Base-by-base conservation (phyloP, 2,329 filamentous ascomycete species). In the Pestalotiopsis sp. region DNA sequence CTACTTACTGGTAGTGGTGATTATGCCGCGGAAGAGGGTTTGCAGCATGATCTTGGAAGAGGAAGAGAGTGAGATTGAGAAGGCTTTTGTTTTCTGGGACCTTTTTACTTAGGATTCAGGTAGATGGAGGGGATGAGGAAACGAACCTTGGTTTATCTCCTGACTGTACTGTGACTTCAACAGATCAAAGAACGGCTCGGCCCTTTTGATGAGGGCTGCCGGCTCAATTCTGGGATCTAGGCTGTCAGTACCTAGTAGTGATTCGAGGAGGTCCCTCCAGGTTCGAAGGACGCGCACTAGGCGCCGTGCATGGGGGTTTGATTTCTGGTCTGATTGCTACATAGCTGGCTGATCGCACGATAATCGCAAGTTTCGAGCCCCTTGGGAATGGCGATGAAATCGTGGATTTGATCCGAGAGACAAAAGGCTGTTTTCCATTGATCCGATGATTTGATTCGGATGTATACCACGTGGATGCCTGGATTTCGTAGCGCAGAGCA, bases 171-270 rank as follows among this genome's bases (percentile, higher is more conserved):
- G n/a, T n/a, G 23, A 36, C 58, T 61, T 17, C 41, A 14, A 45
- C 13, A 45, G 41, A 45, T 14, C 13, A 41, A 41, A 41, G 39
- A 41, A 36, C 27, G 58, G 58, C 58, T 31, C 58, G 58, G 58
- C 58, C 58, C 58, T n/a, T 61, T 23, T 23, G 58, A 61, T 31
- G 58, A 61, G n/a, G n/a, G n/a, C n/a, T n/a, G n/a, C n/a, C n/a
- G n/a, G n/a, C n/a, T n/a, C n/a, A n/a, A n/a, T n/a, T n/a, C n/a
- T n/a, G n/a, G n/a, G n/a, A n/a, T n/a, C n/a, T n/a, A n/a, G n/a
- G n/a, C n/a, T n/a, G n/a, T n/a, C n/a, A n/a, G n/a, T n/a, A n/a
- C n/a, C n/a, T n/a, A n/a, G n/a, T n/a, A 45, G 41, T 45, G 41
- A 45, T 45, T 45, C n/a, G n/a, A n/a, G n/a, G 41, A 45, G n/a